These are phyloP conservation scores for Leccinellum luteum DNA, from an alignment of 768 basidiomycete genomes.

Conservation along the genomic window DNA sequence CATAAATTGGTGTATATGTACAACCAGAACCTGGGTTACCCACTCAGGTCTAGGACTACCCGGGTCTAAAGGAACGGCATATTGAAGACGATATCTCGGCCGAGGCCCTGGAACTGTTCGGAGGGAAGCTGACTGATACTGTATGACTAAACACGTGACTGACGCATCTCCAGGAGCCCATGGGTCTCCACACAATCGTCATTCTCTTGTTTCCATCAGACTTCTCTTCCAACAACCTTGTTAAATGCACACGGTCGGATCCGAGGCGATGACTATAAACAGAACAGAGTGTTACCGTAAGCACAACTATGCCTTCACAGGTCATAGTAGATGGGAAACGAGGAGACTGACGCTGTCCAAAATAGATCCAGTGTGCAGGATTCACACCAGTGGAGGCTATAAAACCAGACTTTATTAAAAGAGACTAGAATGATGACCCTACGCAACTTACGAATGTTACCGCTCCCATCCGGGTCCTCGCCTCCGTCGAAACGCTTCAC, in stretches of 20 bases:
- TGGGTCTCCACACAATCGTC: too few relatives aligned
- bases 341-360: conserved; percentile 40
- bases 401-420: background rate
- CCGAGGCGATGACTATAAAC: conserved; percentile 29
- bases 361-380: conserved; percentile 44
- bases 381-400: conserved; percentile 49
- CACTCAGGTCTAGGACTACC: background rate
- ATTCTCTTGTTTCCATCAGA: conserved; percentile 2
- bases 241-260: conserved; percentile 32
- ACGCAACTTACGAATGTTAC: conserved; percentile 40
- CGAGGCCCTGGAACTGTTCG: background rate
- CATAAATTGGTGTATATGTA: background rate
- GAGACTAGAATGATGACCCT: background rate
- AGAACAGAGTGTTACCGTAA: conserved; percentile 4
- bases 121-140: background rate
- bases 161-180: too few relatives aligned
- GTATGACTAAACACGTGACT: background rate
- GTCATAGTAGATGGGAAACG: background rate
- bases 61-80: background rate
- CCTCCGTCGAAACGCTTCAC: conserved; percentile 41
- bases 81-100: background rate
- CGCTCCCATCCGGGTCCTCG: conserved; percentile 49
- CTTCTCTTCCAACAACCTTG: background rate
- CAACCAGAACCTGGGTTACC: background rate
- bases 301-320: background rate